Base-by-base conservation (phyloP, 2,329 filamentous ascomycete genomes). In the Alternaria panax region DNA sequence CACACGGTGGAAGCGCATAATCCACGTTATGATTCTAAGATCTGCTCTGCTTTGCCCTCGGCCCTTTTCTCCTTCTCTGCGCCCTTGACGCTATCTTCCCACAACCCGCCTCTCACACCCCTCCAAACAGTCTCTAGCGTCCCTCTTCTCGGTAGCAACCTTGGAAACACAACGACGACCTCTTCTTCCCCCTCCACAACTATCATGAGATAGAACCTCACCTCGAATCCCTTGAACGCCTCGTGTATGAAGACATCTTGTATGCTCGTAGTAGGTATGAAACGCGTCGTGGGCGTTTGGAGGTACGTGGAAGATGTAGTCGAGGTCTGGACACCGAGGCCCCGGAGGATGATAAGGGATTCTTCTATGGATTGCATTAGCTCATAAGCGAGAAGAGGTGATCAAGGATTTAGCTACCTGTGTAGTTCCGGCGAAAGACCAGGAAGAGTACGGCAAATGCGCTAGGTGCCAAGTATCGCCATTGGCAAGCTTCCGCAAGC, bases 191-290 rank as follows among this genome's bases (percentile, higher is more conserved):
- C 93, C 68, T 96, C 91, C 18, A 98, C 92, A 53, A 98, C 90
- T 28, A 98, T 91, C 5, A 92, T 88, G 8, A 99, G 81, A 74
- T 97, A 97, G 74, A 94, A 96, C 40, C 90, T 83, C 34, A 98
- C 93, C 79, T 93, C 92, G 72, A 97, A 96, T 0, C 93, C 93
- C 57, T 87, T 88, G 79, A 98, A 98, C 4, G 93, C 95, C 82
- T 99, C 95, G 76, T 97, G 93, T 51, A 99, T 91, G 54, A 97
- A 87, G 57, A 99, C 90, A 76, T 99, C 95, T 74, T 92, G 92
- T 58, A 99, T 96, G 79, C 92, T 89, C 43, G 90, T 91, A 0
- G 94, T 97, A 0, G 95, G 94, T 59, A 99, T 98, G 77, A 92
- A 92, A 50, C 88, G 82, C n/a, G 88, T 90, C 1, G 84, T 83